phyloP scores from a whole-genome alignment of 2,329 filamentous ascomycete genomes.

The Dendrostoma leiphaemia region DNA sequence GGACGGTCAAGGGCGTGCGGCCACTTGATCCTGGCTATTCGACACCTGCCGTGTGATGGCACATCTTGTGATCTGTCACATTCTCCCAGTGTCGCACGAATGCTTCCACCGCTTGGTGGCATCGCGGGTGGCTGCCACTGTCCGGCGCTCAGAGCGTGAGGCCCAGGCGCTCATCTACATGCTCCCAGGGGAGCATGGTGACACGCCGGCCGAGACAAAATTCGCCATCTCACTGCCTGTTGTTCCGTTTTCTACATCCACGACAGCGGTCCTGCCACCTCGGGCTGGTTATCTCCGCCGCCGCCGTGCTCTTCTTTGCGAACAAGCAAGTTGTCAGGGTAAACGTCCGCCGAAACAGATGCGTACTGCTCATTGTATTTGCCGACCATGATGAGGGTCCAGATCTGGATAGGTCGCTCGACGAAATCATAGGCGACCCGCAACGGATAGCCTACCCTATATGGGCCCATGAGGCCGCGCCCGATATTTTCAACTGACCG shows the following conservation, averaged over 20 bases:
- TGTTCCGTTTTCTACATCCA: not conserved
- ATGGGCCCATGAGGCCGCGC: constrained; percentile 36
- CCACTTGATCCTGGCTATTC: too few species aligned
- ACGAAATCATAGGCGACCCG: constrained; percentile 39
- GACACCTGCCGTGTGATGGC: not conserved
- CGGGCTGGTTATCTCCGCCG: not conserved
- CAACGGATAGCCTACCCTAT: constrained; percentile 35
- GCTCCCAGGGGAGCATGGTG: too few species aligned
- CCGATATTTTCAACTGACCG: constrained; percentile 37
- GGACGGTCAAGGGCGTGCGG: too few species aligned
- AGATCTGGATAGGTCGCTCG: constrained; percentile 31
- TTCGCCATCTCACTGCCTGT: too few species aligned
- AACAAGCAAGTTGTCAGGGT: not conserved
- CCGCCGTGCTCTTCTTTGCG: not conserved
- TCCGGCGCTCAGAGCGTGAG: too few species aligned
- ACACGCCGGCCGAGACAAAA: not conserved
- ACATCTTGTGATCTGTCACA: not conserved
- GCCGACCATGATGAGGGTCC: constrained; percentile 27
- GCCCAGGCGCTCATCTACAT: too few species aligned
- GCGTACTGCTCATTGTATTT: constrained; percentile 12
- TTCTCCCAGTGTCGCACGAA: not conserved
- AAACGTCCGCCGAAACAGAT: constrained; percentile 10
- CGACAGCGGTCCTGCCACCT: not conserved
- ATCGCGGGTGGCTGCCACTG: not conserved
- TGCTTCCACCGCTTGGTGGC: not conserved